Evolutionary conservation across 2,329 filamentous ascomycete genomes (phyloP).

Genomic region (Sporothrix inflata): DNA sequence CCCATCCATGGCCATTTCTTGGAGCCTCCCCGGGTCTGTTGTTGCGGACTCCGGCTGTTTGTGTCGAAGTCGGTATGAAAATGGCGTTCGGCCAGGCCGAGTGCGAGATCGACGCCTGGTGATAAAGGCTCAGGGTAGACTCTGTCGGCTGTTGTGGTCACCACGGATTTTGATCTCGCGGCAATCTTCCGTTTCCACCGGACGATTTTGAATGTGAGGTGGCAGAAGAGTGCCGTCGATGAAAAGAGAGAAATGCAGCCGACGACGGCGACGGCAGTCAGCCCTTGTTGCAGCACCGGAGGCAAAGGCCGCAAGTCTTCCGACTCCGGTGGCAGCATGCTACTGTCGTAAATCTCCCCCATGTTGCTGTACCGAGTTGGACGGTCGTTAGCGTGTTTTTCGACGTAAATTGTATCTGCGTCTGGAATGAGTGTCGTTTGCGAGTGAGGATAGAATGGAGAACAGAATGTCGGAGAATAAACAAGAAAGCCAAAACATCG

Average conservation of each 20-base stretch:
- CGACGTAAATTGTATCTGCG: neutral
- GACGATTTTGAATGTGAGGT: conserved; percentile 40
- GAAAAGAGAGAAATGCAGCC: conserved; percentile 38
- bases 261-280: conserved; percentile 36
- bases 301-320: conserved; percentile 36
- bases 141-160: no score
- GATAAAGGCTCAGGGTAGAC: neutral
- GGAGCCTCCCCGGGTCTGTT: neutral
- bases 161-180: neutral
- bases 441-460: neutral
- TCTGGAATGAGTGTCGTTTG: neutral
- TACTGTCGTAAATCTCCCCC: neutral
- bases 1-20: conserved; percentile 2
- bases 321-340: conserved; percentile 30
- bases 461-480: neutral
- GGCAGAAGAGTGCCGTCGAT: conserved; percentile 34
- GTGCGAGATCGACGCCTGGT: conserved; percentile 35
- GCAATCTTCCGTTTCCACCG: conserved; percentile 35
- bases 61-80: conserved; percentile 29
- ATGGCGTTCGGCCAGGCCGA: conserved; percentile 39
- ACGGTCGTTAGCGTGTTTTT: neutral
- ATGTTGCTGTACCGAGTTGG: neutral
- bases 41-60: neutral
- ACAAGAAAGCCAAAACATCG: neutral
- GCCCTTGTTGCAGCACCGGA: conserved; percentile 34